Conservation (phyloP, 1,284 basidiomycete species). For the Fomitopsis palustris region DNA sequence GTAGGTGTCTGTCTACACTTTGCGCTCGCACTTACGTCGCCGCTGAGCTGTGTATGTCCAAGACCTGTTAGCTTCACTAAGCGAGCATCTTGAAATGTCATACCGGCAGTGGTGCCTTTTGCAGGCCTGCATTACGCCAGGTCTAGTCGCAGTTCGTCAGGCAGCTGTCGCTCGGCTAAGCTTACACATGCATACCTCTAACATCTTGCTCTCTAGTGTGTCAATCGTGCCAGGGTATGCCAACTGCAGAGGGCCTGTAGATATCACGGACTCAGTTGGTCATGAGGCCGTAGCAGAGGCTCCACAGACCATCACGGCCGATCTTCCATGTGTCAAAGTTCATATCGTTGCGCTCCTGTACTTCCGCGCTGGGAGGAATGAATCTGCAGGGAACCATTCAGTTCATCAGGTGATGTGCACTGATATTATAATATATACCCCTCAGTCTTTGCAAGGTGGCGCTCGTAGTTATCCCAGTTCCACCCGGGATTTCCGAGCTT, state of each 20-base stretch:
- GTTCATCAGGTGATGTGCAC: too few species aligned
- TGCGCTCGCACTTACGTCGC: constrained; percentile 19
- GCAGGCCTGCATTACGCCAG: constrained; percentile 22
- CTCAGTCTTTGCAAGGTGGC: constrained; percentile 13
- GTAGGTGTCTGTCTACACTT: neutral
- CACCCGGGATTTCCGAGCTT: constrained; percentile 23
- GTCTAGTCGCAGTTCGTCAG: constrained; percentile 13
- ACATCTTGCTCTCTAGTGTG: constrained; percentile 17
- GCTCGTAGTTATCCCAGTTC: constrained; percentile 23
- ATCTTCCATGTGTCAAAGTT: constrained; percentile 16
- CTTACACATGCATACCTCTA: constrained; percentile 12
- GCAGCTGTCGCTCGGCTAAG: neutral
- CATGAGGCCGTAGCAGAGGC: neutral
- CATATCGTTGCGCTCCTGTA: constrained; percentile 13
- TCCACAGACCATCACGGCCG: constrained; percentile 15
- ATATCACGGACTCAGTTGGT: neutral
- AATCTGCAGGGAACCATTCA: constrained; percentile 14
- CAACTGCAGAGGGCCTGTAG: constrained; percentile 18
- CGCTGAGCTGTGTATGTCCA: constrained; percentile 17
- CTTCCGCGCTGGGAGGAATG: constrained; percentile 15
- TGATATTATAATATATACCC: constrained; percentile 8
- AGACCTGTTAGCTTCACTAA: neutral
- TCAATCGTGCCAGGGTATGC: constrained; percentile 21
- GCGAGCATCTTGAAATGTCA: neutral
- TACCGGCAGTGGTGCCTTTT: constrained; percentile 17